Evolutionary conservation across 768 basidiomycete species (phyloP).

Genomic region (Xanthoconium stramineum): DNA sequence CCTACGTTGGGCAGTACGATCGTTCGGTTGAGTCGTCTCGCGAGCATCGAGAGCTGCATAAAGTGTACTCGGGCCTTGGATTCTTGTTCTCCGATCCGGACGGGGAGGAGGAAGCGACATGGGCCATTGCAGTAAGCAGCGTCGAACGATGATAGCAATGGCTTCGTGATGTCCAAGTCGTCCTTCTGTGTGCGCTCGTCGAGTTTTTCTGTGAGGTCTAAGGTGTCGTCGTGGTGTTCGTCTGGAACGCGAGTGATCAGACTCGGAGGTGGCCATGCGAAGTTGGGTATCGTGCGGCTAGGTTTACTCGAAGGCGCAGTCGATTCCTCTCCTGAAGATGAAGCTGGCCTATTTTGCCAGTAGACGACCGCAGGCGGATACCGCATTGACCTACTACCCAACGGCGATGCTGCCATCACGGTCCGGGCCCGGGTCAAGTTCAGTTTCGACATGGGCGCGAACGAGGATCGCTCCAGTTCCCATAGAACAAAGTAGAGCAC

Average conservation of each 20-base stretch:
- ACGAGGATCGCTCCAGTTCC: conserved; percentile 16
- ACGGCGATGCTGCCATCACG: background rate
- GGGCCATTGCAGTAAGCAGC: conserved; percentile 21
- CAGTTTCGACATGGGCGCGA: background rate
- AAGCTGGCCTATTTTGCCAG: background rate
- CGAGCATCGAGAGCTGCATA: conserved; percentile 49
- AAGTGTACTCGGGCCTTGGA: conserved; percentile 57
- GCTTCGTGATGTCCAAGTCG: background rate
- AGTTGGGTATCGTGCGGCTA: background rate
- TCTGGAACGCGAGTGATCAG: conserved; percentile 34
- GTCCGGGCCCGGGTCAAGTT: background rate
- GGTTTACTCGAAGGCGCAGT: background rate
- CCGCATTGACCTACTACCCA: background rate
- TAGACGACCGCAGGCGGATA: background rate
- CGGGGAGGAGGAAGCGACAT: conserved; percentile 48
- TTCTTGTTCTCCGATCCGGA: conserved; percentile 54
- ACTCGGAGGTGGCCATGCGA: conserved; percentile 30
- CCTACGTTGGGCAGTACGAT: conserved; percentile 62
- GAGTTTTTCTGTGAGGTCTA: background rate
- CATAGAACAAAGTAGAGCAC: conserved; percentile 23
- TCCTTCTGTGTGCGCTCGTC: background rate
- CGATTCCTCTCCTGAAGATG: too few relatives aligned
- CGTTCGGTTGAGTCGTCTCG: conserved; percentile 47
- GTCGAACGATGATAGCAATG: conserved; percentile 14
- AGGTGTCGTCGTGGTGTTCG: background rate